A percentile compares a stretch with the other conserved stretches of the same genome.
Evolutionary conservation across 176 grass and related monocot species (phyloP).

Genomic region (Coix lacrymajobi): DNA sequence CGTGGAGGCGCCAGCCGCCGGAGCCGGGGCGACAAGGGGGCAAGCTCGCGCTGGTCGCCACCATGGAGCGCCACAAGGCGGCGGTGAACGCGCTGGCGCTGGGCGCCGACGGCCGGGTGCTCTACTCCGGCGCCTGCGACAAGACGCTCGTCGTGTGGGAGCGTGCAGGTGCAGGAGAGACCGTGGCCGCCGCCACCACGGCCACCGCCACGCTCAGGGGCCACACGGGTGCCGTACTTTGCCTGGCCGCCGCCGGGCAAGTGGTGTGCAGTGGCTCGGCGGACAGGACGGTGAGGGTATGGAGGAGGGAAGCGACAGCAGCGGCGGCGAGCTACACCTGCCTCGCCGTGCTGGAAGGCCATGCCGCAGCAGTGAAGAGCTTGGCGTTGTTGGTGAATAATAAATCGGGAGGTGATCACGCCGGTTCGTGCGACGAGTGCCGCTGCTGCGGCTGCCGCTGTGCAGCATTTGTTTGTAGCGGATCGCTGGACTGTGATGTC

Average conservation of each 20-base stretch:
- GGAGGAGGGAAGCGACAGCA: conserved; percentile 25
- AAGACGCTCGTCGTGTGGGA: conserved; percentile 65
- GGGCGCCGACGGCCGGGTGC: conserved; percentile 35
- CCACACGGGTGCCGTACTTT: conserved; percentile 45
- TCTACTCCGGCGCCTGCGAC: conserved; percentile 72
- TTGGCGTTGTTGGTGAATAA: conserved; percentile 22
- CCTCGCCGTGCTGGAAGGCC: conserved; percentile 59
- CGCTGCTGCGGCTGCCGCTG: not conserved
- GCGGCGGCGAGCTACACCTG: conserved; percentile 36
- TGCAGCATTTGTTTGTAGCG: conserved; percentile 34
- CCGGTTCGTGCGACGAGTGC: not conserved
- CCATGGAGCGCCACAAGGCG: conserved; percentile 45
- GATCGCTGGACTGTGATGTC: conserved; percentile 47
- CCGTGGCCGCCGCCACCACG: conserved; percentile 14
- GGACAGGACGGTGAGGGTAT: conserved; percentile 65
- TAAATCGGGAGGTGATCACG: not conserved
- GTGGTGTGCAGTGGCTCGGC: conserved; percentile 71
- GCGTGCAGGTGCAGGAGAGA: not conserved
- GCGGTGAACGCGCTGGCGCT: conserved; percentile 63
- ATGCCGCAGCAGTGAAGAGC: conserved; percentile 69
- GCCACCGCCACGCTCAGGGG: conserved; percentile 38
- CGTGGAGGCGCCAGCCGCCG: conserved; percentile 27
- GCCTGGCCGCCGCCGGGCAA: conserved; percentile 39
- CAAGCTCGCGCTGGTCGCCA: conserved; percentile 31
- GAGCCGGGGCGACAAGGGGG: not conserved